Conservation (phyloP, 1,139 yeast species). For the Candida mesenterica region DNA sequence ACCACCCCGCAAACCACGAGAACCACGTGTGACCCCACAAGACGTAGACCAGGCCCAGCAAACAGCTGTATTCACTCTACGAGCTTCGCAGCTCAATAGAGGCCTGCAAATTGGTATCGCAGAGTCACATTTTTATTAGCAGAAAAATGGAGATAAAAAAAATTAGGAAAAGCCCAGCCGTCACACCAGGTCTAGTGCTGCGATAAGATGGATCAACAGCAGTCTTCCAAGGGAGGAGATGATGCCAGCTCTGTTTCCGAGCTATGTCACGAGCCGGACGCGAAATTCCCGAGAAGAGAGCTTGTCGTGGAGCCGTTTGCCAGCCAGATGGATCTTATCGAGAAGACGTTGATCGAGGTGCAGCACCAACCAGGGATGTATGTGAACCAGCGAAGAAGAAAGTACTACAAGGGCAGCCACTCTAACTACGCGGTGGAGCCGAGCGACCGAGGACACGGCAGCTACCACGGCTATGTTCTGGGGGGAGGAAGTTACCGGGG, state of each 20-base stretch:
- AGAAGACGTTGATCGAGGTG: slow-evolving; percentile 29
- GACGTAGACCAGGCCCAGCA: too few species aligned
- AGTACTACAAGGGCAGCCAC: slow-evolving; percentile 7
- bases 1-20: too few species aligned
- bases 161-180: too few species aligned
- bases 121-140: too few species aligned
- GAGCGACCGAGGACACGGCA: background rate
- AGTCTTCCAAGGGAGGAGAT: background rate
- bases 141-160: too few species aligned
- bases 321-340: slow-evolving; percentile 32
- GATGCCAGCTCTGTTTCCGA: background rate
- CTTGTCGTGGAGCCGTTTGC: slow-evolving; percentile 32
- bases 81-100: too few species aligned
- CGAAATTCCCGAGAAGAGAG: slow-evolving; percentile 21
- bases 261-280: too few species aligned
- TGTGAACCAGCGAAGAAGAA: slow-evolving; percentile 5
- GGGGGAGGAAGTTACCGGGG: background rate
- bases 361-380: slow-evolving; percentile 28
- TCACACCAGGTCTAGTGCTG: too few species aligned
- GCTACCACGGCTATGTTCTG: background rate
- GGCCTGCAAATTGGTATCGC: too few species aligned
- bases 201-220: background rate
- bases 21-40: too few species aligned
- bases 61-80: too few species aligned
- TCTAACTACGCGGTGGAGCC: too few species aligned